Conservation (phyloP, 257 asterid genomes). For the Jaltomata sinuosa region DNA sequence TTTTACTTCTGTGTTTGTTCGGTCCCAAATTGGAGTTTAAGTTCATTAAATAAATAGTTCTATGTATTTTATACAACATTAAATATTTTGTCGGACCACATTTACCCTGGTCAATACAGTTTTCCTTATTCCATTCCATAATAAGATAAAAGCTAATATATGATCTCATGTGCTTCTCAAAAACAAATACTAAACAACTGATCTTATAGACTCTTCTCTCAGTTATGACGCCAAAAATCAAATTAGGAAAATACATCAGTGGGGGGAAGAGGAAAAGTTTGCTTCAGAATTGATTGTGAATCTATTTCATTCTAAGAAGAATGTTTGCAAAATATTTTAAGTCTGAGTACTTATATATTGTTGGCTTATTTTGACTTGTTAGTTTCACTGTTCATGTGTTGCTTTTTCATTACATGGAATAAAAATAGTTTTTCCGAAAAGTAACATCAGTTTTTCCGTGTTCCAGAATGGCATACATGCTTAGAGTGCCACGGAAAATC, state of each 20-base stretch:
- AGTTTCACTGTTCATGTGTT: neutral
- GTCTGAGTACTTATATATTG: neutral
- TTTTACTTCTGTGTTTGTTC: too few species aligned
- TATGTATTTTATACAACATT: too few species aligned
- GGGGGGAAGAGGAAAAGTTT: neutral
- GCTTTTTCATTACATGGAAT: neutral
- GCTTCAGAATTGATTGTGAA: neutral
- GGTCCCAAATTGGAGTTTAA: too few species aligned
- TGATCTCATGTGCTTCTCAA: neutral
- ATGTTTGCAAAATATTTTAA: neutral
- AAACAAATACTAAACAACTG: neutral
- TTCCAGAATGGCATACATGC: conserved; percentile 80
- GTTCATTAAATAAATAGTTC: too few species aligned
- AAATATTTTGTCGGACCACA: too few species aligned
- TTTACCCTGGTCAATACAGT: neutral
- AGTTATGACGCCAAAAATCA: neutral
- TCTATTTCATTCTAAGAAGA: neutral
- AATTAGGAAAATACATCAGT: neutral
- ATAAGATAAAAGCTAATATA: neutral
- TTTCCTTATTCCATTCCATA: neutral
- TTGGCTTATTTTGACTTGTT: neutral
- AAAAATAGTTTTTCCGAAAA: neutral
- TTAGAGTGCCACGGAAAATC: conserved; percentile 28
- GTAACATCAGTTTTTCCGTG: neutral
- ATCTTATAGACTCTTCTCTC: neutral